These are phyloP conservation scores for Neckera pumila DNA, from an alignment of 225 moss, liverwort and hornwort genomes.

Conservation along the genomic window DNA sequence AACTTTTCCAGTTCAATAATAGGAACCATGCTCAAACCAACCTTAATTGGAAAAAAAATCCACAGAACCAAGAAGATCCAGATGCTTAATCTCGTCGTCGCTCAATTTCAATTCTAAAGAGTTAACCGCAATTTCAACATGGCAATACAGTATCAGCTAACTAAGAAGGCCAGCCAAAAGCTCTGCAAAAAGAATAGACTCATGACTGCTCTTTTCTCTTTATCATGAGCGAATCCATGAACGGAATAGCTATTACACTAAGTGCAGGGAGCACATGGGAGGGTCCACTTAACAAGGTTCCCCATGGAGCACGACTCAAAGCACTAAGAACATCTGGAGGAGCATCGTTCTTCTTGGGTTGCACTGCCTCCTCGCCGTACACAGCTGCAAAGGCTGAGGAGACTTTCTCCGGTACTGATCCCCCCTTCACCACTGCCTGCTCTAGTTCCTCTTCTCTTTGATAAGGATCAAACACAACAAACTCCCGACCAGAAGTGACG, in stretches of 20 bases:
- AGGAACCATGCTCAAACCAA: background rate
- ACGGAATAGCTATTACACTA: constrained; percentile 56
- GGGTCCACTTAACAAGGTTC: constrained; percentile 69
- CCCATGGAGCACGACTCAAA: constrained; percentile 62
- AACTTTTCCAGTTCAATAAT: background rate
- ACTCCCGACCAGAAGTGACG: constrained; percentile 47
- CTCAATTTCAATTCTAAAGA: background rate
- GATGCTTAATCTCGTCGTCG: background rate
- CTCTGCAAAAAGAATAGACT: background rate
- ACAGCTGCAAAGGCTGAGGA: constrained; percentile 53
- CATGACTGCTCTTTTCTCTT: constrained; percentile 33
- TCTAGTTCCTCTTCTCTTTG: constrained; percentile 14
- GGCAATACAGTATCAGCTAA: background rate
- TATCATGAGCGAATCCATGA: constrained; percentile 75
- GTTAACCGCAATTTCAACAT: background rate
- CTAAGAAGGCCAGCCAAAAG: background rate
- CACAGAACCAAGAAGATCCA: background rate
- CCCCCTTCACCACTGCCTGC: background rate
- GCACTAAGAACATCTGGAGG: constrained; percentile 37
- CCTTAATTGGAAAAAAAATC: background rate
- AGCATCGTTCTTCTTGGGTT: constrained; percentile 10
- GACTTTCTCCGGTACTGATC: constrained; percentile 1
- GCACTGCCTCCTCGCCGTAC: constrained; percentile 48
- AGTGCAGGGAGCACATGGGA: constrained; percentile 87
- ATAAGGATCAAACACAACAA: constrained; percentile 56